A percentile compares a stretch with the other conserved stretches of the same genome.
phyloP scores from a whole-genome alignment of 2,329 filamentous ascomycete genomes.

The Cladosporium austrohemisphaericum region DNA sequence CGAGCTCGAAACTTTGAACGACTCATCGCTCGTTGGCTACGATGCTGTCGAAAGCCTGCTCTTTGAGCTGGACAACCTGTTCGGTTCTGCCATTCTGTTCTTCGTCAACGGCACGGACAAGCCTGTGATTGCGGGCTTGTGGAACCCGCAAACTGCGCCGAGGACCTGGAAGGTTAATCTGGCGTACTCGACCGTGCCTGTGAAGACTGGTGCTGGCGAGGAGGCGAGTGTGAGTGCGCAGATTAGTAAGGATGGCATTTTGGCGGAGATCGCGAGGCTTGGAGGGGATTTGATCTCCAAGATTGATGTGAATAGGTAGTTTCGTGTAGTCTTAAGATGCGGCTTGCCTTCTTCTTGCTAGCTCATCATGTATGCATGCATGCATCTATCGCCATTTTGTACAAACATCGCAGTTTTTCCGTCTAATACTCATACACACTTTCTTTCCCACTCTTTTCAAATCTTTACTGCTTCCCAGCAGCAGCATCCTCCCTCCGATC shows the following conservation, averaged over 20 bases:
- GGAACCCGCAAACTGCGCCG: constrained; percentile 55
- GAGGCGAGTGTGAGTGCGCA: constrained; percentile 45
- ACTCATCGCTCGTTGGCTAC: constrained; percentile 48
- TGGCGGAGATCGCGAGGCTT: constrained; percentile 67
- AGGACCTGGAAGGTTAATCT: constrained; percentile 68
- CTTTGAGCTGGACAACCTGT: constrained; percentile 63
- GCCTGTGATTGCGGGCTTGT: constrained; percentile 60
- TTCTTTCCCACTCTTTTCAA: too few species aligned
- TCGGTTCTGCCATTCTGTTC: constrained; percentile 69
- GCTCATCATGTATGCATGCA: too few species aligned
- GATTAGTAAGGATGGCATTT: constrained; percentile 63
- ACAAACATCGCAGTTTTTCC: too few species aligned
- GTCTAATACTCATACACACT: too few species aligned
- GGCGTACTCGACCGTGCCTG: constrained; percentile 62
- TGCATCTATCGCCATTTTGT: too few species aligned
- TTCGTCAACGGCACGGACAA: constrained; percentile 65
- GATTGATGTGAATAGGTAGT: constrained; percentile 51
- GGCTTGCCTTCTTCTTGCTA: too few species aligned
- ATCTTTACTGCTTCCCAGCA: neutral
- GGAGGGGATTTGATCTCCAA: constrained; percentile 60
- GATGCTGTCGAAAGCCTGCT: constrained; percentile 63
- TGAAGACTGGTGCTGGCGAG: constrained; percentile 31
- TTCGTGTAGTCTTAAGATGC: too few species aligned
- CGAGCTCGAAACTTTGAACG: constrained; percentile 51
- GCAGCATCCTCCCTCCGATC: constrained; percentile 50